Evolutionary conservation across 257 asterid species (phyloP), one percentile per base, ranked within the genome.

Genomic region (Datura wrightii): DNA sequence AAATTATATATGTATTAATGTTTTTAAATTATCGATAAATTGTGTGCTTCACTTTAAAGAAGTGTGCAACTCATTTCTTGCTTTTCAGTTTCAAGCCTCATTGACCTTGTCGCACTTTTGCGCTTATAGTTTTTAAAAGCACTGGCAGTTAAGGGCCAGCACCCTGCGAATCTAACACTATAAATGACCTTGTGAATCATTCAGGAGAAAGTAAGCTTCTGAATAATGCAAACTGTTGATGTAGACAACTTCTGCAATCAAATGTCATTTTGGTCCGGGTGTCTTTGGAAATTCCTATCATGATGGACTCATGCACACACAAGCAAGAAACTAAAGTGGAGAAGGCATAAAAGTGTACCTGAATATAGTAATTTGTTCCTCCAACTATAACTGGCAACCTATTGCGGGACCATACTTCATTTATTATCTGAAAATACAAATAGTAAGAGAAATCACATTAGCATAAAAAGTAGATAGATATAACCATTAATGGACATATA

Each of bases 321-420:
- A 34, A 52, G 16, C 9, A 78, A 52, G 62, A 78, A 78, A 52
- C 3, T 5, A 78, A 63, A 78, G 48, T 34, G 63, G 63, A 78
- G 48, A 34, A 52, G 0, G 15, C 2, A 6, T 31, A 52, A 76
- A 52, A 31, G 10, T 86, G 88, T 84, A 96, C 98, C 97, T 95
- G 99, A 86, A 95, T 97, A 86, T 95, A 97, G 88, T 97, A 95
- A 90, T 97, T 95, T 86, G 99, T 93, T 88, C 99, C 99, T 7
- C 99, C 99, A 65, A 97, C 99, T 53, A 97, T 89, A 66, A 95
- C 96, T n/a, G 99, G 99, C 90, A 97, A 84, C 86, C 89, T 84
- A 62, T 91, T 89, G 85, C 97, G 94, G 72, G 98, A 93, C 87
- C 90, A 89, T 84, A 97, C 92, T 85, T 93, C 98, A 70, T 90